Base-by-base conservation (phyloP, 495 filamentous ascomycete species). In the Ascobolus immersus region DNA sequence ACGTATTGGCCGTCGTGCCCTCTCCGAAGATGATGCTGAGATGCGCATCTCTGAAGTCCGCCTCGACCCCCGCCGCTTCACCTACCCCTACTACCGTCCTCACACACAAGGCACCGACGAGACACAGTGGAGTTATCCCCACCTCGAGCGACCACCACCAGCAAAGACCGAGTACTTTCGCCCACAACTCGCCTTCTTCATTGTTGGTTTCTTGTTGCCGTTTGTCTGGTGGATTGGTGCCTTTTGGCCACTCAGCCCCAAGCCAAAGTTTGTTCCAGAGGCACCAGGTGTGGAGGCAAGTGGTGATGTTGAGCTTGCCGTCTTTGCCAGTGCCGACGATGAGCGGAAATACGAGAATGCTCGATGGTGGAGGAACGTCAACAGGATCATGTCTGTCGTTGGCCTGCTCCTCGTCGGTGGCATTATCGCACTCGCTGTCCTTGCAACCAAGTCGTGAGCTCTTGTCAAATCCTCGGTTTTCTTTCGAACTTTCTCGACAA, bases 351-450 rank as follows among this genome's bases (percentile, higher is more conserved):
- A 77, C 48, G 63, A 77, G 44, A 93, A 79, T 48, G 80, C 80
- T 9, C 62, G 67, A 22, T 93, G 86, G 82, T 94, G 86, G 86
- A 65, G 86, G 38, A 74, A 67, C 37, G 59, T 93, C 30, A 96
- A 96, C 51, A 70, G 80, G 26, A 64, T 71, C 45, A 82, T 96
- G 78, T 69, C 70, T 34, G 53, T 76, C 24, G 44, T 89, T 30
- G 86, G 86, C 10, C 47, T 86, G 10, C 55, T 75, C 36, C 65
- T 96, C 21, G 64, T 92, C 36, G 67, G 66, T 35, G 67, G 71
- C 18, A 62, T 91, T 37, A 65, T 82, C 47, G 21, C 37, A 10
- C 24, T 48, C 19, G 39, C 23, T 24, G 31, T 39, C 36, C 29
- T 44, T 10, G 40, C 42, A 23, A 32, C 35, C 2, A 44, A n/a